A percentile compares a stretch with the other conserved stretches of the same genome.
phyloP scores from a whole-genome alignment of 2,329 filamentous ascomycete genomes.

The Neofusicoccum parvum region DNA sequence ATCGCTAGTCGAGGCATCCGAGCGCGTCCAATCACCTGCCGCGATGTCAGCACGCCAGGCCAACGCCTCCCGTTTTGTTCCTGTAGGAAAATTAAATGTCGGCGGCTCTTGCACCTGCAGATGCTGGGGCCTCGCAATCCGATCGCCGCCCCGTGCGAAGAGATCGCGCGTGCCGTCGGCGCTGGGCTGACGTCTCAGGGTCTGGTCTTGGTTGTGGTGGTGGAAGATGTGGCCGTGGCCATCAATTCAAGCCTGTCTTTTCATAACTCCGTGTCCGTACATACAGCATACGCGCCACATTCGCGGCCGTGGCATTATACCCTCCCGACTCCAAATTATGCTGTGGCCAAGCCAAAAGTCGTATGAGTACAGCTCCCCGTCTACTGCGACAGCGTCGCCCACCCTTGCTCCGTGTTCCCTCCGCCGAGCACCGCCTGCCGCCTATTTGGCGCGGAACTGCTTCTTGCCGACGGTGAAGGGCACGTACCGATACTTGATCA shows the following conservation, averaged over 20 bases:
- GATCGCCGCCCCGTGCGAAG: background rate
- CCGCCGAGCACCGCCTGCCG: background rate
- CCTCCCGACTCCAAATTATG: constrained; percentile 15
- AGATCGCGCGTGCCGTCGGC: background rate
- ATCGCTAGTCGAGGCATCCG: background rate
- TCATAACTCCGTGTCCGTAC: constrained; percentile 10
- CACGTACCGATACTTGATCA: constrained; percentile 99
- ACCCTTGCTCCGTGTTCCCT: background rate
- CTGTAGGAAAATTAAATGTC: background rate
- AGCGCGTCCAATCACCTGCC: constrained; percentile 10
- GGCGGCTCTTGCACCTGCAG: background rate
- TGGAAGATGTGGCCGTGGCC: background rate
- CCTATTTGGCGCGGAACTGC: constrained; percentile 25
- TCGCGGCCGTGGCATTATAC: background rate
- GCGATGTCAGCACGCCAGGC: constrained; percentile 12
- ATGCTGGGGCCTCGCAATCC: background rate
- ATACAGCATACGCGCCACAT: background rate
- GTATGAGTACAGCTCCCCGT: background rate
- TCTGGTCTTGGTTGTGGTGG: background rate
- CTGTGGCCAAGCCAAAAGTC: constrained; percentile 12
- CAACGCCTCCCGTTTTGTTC: background rate
- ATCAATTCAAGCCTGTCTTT: constrained; percentile 11
- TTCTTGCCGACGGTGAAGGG: constrained; percentile 88
- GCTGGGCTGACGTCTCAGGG: too few species aligned
- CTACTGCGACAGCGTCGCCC: background rate